These are phyloP conservation scores for Pisolithus tinctorius DNA, from an alignment of 768 basidiomycete species.

Conservation along the genomic window DNA sequence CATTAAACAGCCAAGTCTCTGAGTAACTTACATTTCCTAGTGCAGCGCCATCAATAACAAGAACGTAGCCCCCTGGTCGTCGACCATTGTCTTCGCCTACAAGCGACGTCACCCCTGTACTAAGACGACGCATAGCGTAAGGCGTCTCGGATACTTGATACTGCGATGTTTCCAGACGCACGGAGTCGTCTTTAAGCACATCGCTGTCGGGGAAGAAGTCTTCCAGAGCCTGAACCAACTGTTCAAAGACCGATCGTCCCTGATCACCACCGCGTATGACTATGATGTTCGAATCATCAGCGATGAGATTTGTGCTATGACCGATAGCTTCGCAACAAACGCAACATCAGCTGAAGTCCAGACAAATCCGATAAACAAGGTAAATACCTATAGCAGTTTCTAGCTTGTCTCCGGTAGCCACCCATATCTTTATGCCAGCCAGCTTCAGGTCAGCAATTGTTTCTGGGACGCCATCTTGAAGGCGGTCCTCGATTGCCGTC, in stretches of 20 bases:
- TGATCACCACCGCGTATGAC: slow-evolving; percentile 75
- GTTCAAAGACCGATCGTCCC: slow-evolving; percentile 64
- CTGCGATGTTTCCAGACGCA: slow-evolving; percentile 18
- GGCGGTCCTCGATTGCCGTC: slow-evolving; percentile 93
- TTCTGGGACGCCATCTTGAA: slow-evolving; percentile 99
- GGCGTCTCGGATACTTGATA: slow-evolving; percentile 14
- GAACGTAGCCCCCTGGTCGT: slow-evolving; percentile 83
- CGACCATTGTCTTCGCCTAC: slow-evolving; percentile 81
- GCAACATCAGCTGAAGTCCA: not conserved
- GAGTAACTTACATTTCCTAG: slow-evolving; percentile 48
- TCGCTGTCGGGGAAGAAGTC: slow-evolving; percentile 82
- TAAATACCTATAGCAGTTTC: slow-evolving; percentile 89
- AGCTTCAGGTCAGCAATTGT: slow-evolving; percentile 91
- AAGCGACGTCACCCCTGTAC: slow-evolving; percentile 68
- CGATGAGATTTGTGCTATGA: slow-evolving; percentile 92
- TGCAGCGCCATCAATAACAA: slow-evolving; percentile 88
- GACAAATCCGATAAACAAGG: not conserved
- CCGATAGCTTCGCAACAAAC: slow-evolving; percentile 65
- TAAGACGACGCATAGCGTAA: slow-evolving; percentile 49
- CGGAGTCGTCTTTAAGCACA: slow-evolving; percentile 46
- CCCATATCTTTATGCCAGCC: slow-evolving; percentile 98
- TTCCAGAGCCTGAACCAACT: slow-evolving; percentile 74
- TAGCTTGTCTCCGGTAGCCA: slow-evolving; percentile 96
- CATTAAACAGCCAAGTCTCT: not conserved
- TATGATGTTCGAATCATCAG: slow-evolving; percentile 85